These are phyloP conservation scores for Saccharum officinarum DNA, from an alignment of 176 grass and related monocot species.

Conservation along the genomic window DNA sequence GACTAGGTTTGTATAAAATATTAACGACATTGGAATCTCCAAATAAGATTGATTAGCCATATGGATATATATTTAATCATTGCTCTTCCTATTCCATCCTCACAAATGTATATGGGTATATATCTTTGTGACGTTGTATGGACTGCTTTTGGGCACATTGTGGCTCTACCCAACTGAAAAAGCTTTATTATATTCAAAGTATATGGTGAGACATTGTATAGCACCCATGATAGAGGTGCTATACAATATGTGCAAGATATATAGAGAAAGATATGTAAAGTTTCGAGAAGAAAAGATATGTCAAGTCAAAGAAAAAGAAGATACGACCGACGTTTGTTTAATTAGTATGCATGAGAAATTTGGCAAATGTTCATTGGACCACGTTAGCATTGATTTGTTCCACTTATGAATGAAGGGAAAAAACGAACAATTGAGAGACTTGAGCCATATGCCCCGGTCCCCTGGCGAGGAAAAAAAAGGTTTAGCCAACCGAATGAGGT, in stretches of 20 bases:
- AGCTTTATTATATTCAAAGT: neutral
- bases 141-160: too few relatives aligned
- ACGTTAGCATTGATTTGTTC: neutral
- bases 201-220: neutral
- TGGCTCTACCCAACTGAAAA: neutral
- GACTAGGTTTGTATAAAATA: too few relatives aligned
- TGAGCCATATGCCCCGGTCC: neutral
- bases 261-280: neutral
- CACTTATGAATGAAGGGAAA: neutral
- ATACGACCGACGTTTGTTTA: neutral
- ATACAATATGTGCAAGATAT: neutral
- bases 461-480: neutral
- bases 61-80: too few relatives aligned
- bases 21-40: too few relatives aligned
- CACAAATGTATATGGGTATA: too few relatives aligned
- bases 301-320: neutral
- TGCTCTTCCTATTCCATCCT: too few relatives aligned
- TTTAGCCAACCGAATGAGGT: neutral
- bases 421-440: too few relatives aligned
- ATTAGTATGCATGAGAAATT: neutral
- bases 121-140: too few relatives aligned
- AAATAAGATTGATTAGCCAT: too few relatives aligned
- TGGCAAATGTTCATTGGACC: neutral
- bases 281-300: neutral
- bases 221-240: neutral